phyloP scores from a whole-genome alignment of 176 grass and related monocot species.

The Pontederia crassipes region DNA sequence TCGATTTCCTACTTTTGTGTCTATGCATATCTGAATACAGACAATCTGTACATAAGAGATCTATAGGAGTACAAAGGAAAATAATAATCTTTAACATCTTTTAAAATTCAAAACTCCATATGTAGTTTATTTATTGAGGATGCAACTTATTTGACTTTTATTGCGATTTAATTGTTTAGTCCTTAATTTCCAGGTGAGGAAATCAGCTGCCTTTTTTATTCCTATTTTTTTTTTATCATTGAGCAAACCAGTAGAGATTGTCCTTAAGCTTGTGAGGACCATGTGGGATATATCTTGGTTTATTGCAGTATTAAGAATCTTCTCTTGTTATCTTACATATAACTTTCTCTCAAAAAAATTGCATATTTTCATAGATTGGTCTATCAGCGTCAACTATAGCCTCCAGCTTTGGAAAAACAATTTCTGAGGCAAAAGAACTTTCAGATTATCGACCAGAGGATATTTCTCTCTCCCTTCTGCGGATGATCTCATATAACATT shows the following conservation, averaged over 20 bases:
- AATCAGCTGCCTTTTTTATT: too few relatives aligned
- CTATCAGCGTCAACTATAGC: slow-evolving; percentile 96
- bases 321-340: not conserved
- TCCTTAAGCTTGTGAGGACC: not conserved
- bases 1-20: too few relatives aligned
- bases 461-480: slow-evolving; percentile 92
- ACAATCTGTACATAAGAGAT: too few relatives aligned
- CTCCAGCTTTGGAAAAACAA: slow-evolving; percentile 92
- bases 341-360: not conserved
- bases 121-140: too few relatives aligned
- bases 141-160: too few relatives aligned
- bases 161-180: too few relatives aligned
- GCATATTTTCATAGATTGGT: slow-evolving; percentile 55
- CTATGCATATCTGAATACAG: too few relatives aligned
- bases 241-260: not conserved
- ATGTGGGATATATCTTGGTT: not conserved
- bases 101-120: too few relatives aligned
- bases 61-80: too few relatives aligned
- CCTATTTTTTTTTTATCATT: too few relatives aligned
- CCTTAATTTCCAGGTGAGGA: too few relatives aligned
- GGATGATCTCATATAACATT: slow-evolving; percentile 99
- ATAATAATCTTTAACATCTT: too few relatives aligned
- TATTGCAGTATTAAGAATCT: not conserved
- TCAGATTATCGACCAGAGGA: slow-evolving; percentile 92
- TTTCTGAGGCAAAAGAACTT: slow-evolving; percentile 90